These are phyloP conservation scores for Claviceps digitariae DNA, from an alignment of 2,329 filamentous ascomycete genomes.

Conservation along the genomic window DNA sequence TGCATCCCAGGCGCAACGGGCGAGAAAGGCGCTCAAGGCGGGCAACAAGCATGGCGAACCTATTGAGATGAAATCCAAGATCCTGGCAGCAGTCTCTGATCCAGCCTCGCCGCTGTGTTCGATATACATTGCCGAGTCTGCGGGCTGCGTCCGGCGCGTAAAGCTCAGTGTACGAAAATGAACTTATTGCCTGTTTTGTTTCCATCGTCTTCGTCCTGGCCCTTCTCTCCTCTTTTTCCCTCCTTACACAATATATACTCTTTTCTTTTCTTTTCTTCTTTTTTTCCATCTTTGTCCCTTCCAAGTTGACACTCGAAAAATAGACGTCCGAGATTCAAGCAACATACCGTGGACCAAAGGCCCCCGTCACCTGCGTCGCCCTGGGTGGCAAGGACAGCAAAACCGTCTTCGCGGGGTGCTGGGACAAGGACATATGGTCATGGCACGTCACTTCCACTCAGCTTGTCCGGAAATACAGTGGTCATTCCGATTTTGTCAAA, in stretches of 20 bases:
- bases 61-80: slow-evolving; percentile 69
- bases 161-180: slow-evolving; percentile 5
- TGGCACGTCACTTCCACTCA: slow-evolving; percentile 54
- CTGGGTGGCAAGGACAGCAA: slow-evolving; percentile 41
- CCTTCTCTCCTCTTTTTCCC: background rate
- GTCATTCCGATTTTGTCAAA: slow-evolving; percentile 89
- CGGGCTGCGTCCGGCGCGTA: slow-evolving; percentile 64
- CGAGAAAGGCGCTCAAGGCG: slow-evolving; percentile 55
- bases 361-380: slow-evolving; percentile 67
- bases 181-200: background rate
- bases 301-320: background rate
- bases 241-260: background rate
- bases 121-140: slow-evolving; percentile 75
- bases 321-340: slow-evolving; percentile 19
- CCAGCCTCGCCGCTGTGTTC: slow-evolving; percentile 42
- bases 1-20: slow-evolving; percentile 32
- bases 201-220: background rate
- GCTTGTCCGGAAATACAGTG: slow-evolving; percentile 48
- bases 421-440: slow-evolving; percentile 87
- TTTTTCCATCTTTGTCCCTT: background rate
- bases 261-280: background rate
- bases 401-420: slow-evolving; percentile 74
- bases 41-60: slow-evolving; percentile 72
- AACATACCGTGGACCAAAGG: slow-evolving; percentile 58
- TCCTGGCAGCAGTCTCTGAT: slow-evolving; percentile 61